These are phyloP conservation scores for Gelatoporia subvermispora DNA, from an alignment of 768 basidiomycete species.

Conservation along the genomic window DNA sequence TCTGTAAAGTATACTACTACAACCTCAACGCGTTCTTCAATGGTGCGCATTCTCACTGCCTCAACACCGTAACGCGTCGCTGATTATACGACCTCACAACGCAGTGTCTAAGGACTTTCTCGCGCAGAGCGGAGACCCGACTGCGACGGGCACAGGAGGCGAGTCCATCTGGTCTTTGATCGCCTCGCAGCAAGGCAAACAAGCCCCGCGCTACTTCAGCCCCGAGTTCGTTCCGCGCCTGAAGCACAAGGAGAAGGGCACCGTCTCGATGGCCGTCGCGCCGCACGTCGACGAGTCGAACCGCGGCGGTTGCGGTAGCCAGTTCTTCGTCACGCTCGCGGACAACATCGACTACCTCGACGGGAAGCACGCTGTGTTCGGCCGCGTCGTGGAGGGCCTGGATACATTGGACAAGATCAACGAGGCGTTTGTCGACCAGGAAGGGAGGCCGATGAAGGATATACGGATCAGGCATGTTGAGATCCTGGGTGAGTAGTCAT, in stretches of 20 bases:
- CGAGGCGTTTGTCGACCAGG: slow-evolving; percentile 84
- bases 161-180: slow-evolving; percentile 83
- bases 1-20: slow-evolving; percentile 97
- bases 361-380: slow-evolving; percentile 88
- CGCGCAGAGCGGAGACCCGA: slow-evolving; percentile 94
- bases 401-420: slow-evolving; percentile 92
- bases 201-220: slow-evolving; percentile 74
- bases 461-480: slow-evolving; percentile 94
- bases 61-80: too few species aligned
- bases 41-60: slow-evolving; percentile 45
- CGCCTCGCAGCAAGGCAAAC: slow-evolving; percentile 37
- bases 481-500: slow-evolving; percentile 63
- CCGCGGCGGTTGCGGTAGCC: slow-evolving; percentile 81
- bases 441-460: slow-evolving; percentile 90
- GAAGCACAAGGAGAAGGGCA: slow-evolving; percentile 82
- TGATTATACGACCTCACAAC: background rate
- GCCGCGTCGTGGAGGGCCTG: slow-evolving; percentile 89
- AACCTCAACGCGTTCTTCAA: slow-evolving; percentile 98
- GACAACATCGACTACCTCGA: slow-evolving; percentile 94
- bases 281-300: slow-evolving; percentile 60
- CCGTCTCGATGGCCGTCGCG: slow-evolving; percentile 96
- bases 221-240: slow-evolving; percentile 77
- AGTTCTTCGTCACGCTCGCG: slow-evolving; percentile 93
- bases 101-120: slow-evolving; percentile 97
- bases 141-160: slow-evolving; percentile 91